Evolutionary conservation across 257 asterid genomes (phyloP).

Genomic region (Solanum neorickii): DNA sequence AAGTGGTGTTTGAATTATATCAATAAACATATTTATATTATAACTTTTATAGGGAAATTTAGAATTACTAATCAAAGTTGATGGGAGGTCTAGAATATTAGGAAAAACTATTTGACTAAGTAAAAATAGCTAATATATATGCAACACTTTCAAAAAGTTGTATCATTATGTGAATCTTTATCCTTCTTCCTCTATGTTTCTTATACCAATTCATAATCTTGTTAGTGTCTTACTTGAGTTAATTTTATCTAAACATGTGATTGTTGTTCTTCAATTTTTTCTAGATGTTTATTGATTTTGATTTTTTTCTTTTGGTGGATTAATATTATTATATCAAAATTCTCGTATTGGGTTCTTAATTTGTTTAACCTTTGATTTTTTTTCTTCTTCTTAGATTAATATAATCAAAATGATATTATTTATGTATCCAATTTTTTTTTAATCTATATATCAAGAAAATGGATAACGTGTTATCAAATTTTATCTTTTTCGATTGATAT

Average conservation of each 20-base stretch:
- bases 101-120: neutral
- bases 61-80: neutral
- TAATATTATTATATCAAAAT: too few species aligned
- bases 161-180: neutral
- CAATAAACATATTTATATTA: too few species aligned
- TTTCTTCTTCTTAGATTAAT: neutral
- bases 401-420: too few species aligned
- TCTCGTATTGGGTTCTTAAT: neutral
- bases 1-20: neutral
- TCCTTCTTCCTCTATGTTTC: neutral
- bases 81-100: neutral
- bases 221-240: neutral
- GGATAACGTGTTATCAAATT: too few species aligned
- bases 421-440: neutral
- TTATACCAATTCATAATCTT: neutral
- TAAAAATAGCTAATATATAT: too few species aligned
- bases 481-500: too few species aligned
- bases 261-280: too few species aligned
- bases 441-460: neutral
- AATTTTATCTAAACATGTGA: neutral
- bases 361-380: too few species aligned
- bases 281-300: neutral
- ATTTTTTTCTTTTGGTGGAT: too few species aligned
- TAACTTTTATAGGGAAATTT: too few species aligned
- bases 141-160: neutral